Evolutionary conservation across 129 eudicot genomes (phyloP).

Genomic region (Lactuca saligna): DNA sequence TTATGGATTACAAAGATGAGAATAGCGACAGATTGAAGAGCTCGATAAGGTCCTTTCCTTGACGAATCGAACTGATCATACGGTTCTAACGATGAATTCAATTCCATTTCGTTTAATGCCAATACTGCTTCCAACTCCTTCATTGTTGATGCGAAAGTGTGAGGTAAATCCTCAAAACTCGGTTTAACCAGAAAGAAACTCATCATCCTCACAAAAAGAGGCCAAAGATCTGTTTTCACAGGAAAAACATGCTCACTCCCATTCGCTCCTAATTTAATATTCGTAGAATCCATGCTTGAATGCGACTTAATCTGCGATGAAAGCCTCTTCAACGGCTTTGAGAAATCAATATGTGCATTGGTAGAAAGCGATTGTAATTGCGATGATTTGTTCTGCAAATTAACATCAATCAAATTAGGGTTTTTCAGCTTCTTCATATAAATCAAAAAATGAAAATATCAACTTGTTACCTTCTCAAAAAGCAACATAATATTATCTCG

Average conservation of each 20-base stretch:
- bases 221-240: slow-evolving; percentile 60
- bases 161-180: slow-evolving; percentile 70
- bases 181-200: slow-evolving; percentile 69
- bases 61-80: slow-evolving; percentile 60
- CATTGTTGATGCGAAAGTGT: slow-evolving; percentile 60
- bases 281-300: slow-evolving; percentile 37
- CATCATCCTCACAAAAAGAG: slow-evolving; percentile 70
- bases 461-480: slow-evolving; percentile 71
- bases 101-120: slow-evolving; percentile 44
- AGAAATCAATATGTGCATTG: slow-evolving; percentile 54
- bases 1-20: slow-evolving; percentile 58
- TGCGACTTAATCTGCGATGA: slow-evolving; percentile 34
- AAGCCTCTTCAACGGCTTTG: slow-evolving; percentile 61
- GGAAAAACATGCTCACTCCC: slow-evolving; percentile 18
- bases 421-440: no score
- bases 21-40: slow-evolving; percentile 62
- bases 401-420: background rate
- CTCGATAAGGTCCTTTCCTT: slow-evolving; percentile 84
- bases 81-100: slow-evolving; percentile 53
- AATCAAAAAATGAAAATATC: background rate
- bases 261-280: slow-evolving; percentile 31
- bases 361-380: slow-evolving; percentile 52
- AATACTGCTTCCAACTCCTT: slow-evolving; percentile 57
- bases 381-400: slow-evolving; percentile 76
- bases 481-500: slow-evolving; percentile 77